Evolutionary conservation across 2,329 filamentous ascomycete genomes (phyloP), one percentile per base, ranked within the genome.

Genomic region (Alternaria metachromatica): DNA sequence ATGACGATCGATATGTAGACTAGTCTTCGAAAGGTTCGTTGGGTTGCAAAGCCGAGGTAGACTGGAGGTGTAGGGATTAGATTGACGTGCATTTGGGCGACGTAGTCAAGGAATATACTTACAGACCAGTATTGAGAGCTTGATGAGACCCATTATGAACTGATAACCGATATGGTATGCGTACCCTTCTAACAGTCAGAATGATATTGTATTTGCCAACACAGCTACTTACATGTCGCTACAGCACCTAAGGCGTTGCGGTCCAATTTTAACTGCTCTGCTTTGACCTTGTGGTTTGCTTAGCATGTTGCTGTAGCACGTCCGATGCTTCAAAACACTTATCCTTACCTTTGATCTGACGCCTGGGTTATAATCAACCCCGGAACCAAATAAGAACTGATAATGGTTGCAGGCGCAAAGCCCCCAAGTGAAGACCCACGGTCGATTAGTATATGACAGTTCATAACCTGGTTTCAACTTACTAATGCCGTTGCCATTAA

Each of bases 401-500:
- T 67, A 78, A 49, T 72, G 63, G 45, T 76, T 78, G 55, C 71
- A 69, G 8, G 69, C 67, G 33, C 71, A 75, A 9, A 76, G 55
- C 7, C 63, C 74, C 75, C 74, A 78, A 8, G 73, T 75, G 28
- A 56, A 69, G 9, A 76, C 33, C 73, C 73, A 25, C 11, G 6
- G 18, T 25, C 48, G 23, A 45, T 58, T 26, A 54, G n/a, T 54
- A 41, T 41, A 41, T 41, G 37, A 41, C 37, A 6, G 37, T 41
- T 18, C 37, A 41, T 0, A 41, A 41, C 37, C 1, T 41, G 15
- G 37, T 18, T 18, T 41, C 43, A 37, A 18, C 37, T 20, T 65
- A 76, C 73, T 49, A 75, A 45, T 26, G 72, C 72, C 6, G 45
- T 43, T 6, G 65, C 12, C 53, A 74, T 74, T 20, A 74, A 55